Evolutionary conservation across 805 yeast species (phyloP).

Genomic region (Yarrowia phangngaensis): DNA sequence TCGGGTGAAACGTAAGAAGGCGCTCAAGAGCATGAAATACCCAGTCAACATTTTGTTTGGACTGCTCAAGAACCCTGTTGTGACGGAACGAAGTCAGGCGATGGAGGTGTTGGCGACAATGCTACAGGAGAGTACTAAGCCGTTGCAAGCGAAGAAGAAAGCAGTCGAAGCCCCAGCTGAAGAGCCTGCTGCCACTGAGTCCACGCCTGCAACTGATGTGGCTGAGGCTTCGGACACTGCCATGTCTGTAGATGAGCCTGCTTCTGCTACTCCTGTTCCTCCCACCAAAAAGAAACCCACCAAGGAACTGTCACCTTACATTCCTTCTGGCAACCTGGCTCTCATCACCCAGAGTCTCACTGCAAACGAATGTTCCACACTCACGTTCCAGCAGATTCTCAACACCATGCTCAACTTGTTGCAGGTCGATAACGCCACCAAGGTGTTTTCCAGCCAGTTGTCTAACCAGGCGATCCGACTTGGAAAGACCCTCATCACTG

Average conservation of each 20-base stretch:
- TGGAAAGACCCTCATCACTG: slow-evolving; percentile 53
- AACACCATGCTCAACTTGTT: slow-evolving; percentile 76
- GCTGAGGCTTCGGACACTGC: slow-evolving; percentile 1
- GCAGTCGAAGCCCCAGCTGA: slow-evolving; percentile 48
- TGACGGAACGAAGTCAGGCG: slow-evolving; percentile 66
- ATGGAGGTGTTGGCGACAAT: slow-evolving; percentile 75
- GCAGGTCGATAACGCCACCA: slow-evolving; percentile 55
- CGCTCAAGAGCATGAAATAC: slow-evolving; percentile 42
- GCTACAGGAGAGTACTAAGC: slow-evolving; percentile 71
- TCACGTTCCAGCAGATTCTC: slow-evolving; percentile 78
- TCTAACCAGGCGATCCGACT: slow-evolving; percentile 59
- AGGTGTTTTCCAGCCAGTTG: slow-evolving; percentile 62
- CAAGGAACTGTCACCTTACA: slow-evolving; percentile 47
- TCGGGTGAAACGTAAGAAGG: slow-evolving; percentile 39
- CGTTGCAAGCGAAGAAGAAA: slow-evolving; percentile 44
- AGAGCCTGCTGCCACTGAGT: slow-evolving; percentile 15
- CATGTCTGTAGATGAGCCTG: slow-evolving; percentile 11
- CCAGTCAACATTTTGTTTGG: slow-evolving; percentile 69
- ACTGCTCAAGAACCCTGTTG: slow-evolving; percentile 58
- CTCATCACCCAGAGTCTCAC: slow-evolving; percentile 63
- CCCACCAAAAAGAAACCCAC: slow-evolving; percentile 7
- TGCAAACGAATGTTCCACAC: slow-evolving; percentile 78
- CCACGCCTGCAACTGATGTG: neutral
- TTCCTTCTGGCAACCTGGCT: slow-evolving; percentile 60
- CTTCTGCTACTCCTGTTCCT: slow-evolving; percentile 2